Base-by-base conservation (phyloP, 139 green algal species). In the Picochlorum costavermella region DNA sequence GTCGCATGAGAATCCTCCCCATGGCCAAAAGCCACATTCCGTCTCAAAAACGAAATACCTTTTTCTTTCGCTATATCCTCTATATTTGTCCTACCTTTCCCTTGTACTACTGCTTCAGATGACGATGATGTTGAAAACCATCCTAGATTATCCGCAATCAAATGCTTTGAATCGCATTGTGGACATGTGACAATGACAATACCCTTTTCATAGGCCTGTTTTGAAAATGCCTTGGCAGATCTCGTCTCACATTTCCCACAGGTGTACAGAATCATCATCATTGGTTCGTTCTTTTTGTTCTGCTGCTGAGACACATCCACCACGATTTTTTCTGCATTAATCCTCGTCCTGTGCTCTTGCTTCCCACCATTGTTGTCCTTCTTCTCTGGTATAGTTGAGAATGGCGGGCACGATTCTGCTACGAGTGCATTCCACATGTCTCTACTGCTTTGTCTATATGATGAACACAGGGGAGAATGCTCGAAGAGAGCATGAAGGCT, bases 111-210 rank as follows among this genome's bases (percentile, higher is more conserved):
- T 4, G 63, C 48, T 60, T 72, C 67, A 3, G 75, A 49, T 16
- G 61, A 69, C 16, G 67, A 65, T 60, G 50, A 56, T n/a, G 49
- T 25, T 0, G 74, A 79, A 65, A 85, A 86, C 80, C 78, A 86
- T 23, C 80, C 83, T 14, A 83, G 45, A 14, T 74, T 36, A 64
- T 90, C 82, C 3, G 83, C 77, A 10, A 90, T 82, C n/a, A 90
- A 61, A 67, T 90, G 83, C 16, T 58, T 31, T n/a, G 45, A 71
- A 13, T 73, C n/a, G 48, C 83, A 90, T 40, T 67, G 72, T 20
- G 77, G 66, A 67, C 83, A 90, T 26, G 63, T 46, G 3, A 84
- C 83, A 2, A 90, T 72, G 3, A 90, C 83, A 12, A 90, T 77
- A 1, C 83, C 83, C 6, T 57, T 46, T 49, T 80, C 59, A 61